Percentiles rank a stretch among this genome's conserved stretches.
phyloP scores from a whole-genome alignment of 208 protist genomes.

The Leishmania turanica region DNA sequence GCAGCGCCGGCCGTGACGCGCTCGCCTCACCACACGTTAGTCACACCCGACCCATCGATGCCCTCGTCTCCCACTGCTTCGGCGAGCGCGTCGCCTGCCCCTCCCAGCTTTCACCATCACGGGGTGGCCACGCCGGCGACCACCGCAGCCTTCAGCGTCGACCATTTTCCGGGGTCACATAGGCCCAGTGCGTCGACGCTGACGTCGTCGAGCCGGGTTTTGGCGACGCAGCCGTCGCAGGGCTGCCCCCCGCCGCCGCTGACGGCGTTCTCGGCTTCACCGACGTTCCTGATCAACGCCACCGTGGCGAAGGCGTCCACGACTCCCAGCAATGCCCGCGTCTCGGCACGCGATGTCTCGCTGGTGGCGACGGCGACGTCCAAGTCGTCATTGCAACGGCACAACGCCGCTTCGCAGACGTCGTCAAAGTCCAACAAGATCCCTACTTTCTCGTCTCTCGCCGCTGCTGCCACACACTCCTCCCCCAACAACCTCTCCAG shows the following conservation, averaged over 20 bases:
- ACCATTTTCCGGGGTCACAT: background rate
- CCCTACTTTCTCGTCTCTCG: background rate
- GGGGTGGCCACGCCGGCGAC: background rate
- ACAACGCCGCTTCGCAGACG: conserved; percentile 6
- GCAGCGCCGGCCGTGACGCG: background rate
- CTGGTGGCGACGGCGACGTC: background rate
- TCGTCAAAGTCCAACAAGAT: background rate
- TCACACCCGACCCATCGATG: background rate
- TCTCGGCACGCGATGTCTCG: background rate
- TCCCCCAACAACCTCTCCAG: background rate
- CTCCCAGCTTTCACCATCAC: background rate
- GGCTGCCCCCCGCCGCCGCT: background rate
- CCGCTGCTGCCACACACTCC: background rate
- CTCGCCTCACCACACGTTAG: background rate
- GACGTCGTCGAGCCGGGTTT: background rate
- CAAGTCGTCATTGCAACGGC: background rate
- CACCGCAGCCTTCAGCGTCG: background rate
- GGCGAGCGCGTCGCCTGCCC: too few species aligned
- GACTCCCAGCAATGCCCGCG: background rate
- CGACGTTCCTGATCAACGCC: background rate
- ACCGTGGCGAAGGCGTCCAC: background rate
- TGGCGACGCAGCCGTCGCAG: background rate
- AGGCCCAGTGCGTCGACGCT: background rate
- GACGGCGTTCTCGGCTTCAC: conserved; percentile 9
- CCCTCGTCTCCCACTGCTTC: background rate